Evolutionary conservation across 805 yeast genomes (phyloP).

Genomic region (Maudiozyma pseudohumilis): DNA sequence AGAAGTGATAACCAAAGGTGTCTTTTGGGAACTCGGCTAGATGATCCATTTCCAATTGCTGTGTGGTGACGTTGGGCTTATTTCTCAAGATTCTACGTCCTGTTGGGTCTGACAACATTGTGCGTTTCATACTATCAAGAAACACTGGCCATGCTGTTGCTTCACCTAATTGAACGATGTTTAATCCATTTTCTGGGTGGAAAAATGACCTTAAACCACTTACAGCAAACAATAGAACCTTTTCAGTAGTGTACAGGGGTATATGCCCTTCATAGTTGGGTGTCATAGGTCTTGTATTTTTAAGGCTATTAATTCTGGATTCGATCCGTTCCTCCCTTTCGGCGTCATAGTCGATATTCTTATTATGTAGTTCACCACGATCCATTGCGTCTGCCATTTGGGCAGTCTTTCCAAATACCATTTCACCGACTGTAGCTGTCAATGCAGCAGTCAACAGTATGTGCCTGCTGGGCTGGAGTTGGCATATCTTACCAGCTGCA

Average conservation of each 20-base stretch:
- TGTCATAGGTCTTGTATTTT: constrained; percentile 22
- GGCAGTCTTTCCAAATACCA: constrained; percentile 35
- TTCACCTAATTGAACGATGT: constrained; percentile 81
- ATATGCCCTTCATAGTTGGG: constrained; percentile 67
- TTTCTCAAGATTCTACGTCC: constrained; percentile 76
- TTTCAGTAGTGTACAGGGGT: constrained; percentile 57
- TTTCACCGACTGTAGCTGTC: constrained; percentile 13
- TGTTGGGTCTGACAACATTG: constrained; percentile 63
- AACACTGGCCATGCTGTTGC: constrained; percentile 71
- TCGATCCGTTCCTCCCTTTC: constrained; percentile 28
- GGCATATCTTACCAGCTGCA: too few relatives aligned
- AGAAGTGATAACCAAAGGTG: constrained; percentile 72
- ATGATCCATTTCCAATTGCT: constrained; percentile 52
- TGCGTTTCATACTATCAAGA: constrained; percentile 48
- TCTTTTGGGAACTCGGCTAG: constrained; percentile 52
- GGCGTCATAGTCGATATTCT: constrained; percentile 29
- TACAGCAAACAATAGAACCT: constrained; percentile 51
- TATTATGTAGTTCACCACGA: constrained; percentile 23
- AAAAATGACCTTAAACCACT: constrained; percentile 70
- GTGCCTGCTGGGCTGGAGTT: constrained; percentile 2
- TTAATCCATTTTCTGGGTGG: constrained; percentile 67
- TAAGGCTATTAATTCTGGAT: constrained; percentile 16
- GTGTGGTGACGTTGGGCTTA: constrained; percentile 73
- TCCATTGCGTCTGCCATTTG: constrained; percentile 52
- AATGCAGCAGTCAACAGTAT: constrained; percentile 7